These are phyloP conservation scores for Phialemoniopsis sp. DNA, from an alignment of 2,329 filamentous ascomycete genomes.

Conservation along the genomic window DNA sequence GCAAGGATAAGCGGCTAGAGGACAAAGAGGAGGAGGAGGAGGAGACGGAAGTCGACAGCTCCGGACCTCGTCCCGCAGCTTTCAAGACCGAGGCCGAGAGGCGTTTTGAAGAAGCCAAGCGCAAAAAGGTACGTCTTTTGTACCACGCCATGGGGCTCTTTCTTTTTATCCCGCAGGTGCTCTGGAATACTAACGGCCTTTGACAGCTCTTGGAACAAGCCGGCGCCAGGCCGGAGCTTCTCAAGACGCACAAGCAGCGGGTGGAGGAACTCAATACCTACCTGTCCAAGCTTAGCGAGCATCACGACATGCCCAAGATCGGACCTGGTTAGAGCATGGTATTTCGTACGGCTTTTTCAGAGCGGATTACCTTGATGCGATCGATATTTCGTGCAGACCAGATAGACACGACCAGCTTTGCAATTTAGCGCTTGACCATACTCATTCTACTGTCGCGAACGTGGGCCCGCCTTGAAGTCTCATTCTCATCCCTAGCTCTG, in stretches of 20 bases:
- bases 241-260: conserved; percentile 95
- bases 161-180: conserved; percentile 1
- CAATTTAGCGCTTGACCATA: no score
- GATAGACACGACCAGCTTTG: no score
- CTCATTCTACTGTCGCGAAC: no score
- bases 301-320: conserved; percentile 89
- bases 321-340: conserved; percentile 43
- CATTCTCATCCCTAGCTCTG: no score
- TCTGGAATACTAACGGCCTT: neutral
- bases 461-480: no score
- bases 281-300: conserved; percentile 85
- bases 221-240: conserved; percentile 63
- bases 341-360: no score
- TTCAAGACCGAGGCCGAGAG: conserved; percentile 82
- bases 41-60: conserved; percentile 20
- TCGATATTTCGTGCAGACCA: no score
- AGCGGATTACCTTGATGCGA: no score
- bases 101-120: conserved; percentile 73
- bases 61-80: conserved; percentile 12
- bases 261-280: conserved; percentile 96
- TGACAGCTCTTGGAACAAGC: conserved; percentile 68
- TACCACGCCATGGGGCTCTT: neutral
- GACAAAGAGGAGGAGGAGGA: conserved; percentile 15
- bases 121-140: conserved; percentile 64
- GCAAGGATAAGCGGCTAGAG: conserved; percentile 39